Conservation (phyloP, 1,284 basidiomycete species). For the Ganoderma sinense region DNA sequence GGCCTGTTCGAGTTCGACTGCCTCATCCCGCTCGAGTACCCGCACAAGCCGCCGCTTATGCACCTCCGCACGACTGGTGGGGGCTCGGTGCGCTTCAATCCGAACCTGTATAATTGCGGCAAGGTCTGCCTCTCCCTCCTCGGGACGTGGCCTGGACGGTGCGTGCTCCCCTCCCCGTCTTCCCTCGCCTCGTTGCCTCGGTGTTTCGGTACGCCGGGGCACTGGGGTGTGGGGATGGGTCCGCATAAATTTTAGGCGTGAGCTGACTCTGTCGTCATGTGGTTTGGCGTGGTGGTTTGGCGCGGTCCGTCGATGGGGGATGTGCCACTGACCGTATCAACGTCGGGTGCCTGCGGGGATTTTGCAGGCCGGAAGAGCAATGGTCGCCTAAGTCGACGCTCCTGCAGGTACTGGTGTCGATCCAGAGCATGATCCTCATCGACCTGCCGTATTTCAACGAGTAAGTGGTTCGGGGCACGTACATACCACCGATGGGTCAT, state of each 20-base stretch:
- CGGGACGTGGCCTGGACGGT: conserved; percentile 60
- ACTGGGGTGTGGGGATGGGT: neutral
- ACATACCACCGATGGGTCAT: neutral
- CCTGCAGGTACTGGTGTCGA: conserved; percentile 61
- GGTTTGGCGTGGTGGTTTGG: neutral
- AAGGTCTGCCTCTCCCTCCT: conserved; percentile 62
- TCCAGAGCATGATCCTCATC: conserved; percentile 65
- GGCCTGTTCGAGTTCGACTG: conserved; percentile 68
- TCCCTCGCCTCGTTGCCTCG: neutral
- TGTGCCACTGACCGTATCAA: neutral
- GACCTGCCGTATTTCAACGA: conserved; percentile 66
- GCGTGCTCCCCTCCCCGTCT: conserved; percentile 23
- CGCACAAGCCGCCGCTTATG: conserved; percentile 52
- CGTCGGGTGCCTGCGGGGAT: neutral
- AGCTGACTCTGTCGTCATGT: neutral
- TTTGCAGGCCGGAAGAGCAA: conserved; percentile 55
- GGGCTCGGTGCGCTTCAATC: conserved; percentile 60
- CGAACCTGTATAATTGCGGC: conserved; percentile 58
- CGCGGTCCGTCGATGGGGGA: neutral
- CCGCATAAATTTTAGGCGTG: neutral
- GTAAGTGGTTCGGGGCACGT: conserved; percentile 40
- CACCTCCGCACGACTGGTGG: conserved; percentile 60
- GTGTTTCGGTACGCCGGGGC: neutral
- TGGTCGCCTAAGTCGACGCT: conserved; percentile 61
- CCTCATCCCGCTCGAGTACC: conserved; percentile 59